Conservation (phyloP, 1,284 basidiomycete species). For the Pterulicium gracile region DNA sequence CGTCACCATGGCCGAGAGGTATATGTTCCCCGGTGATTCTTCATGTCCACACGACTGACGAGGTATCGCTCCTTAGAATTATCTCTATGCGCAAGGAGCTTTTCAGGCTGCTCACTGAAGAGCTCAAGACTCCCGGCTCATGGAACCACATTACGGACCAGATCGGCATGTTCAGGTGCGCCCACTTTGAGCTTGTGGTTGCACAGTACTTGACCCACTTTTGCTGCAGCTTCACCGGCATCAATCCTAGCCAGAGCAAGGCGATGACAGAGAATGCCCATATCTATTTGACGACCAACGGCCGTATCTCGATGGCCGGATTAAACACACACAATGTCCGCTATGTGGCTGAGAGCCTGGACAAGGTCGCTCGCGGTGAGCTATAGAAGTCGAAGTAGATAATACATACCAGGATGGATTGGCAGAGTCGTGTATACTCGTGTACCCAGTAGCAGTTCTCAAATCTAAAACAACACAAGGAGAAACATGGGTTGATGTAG, state of each 20-base stretch:
- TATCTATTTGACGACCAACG: slow-evolving; percentile 82
- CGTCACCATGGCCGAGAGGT: slow-evolving; percentile 78
- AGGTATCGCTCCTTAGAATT: slow-evolving; percentile 35
- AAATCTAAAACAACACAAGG: no score
- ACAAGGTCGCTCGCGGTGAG: slow-evolving; percentile 56
- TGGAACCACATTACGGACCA: slow-evolving; percentile 90
- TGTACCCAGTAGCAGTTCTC: no score
- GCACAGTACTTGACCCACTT: not conserved
- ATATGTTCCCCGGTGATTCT: not conserved
- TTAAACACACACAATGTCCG: slow-evolving; percentile 65
- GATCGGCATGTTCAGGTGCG: slow-evolving; percentile 89
- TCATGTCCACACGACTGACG: not conserved
- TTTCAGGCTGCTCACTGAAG: slow-evolving; percentile 66
- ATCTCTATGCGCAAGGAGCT: slow-evolving; percentile 85
- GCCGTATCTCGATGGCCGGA: slow-evolving; percentile 83
- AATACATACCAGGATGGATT: no score
- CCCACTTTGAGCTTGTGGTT: slow-evolving; percentile 7
- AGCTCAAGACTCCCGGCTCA: slow-evolving; percentile 82
- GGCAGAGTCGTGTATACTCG: no score
- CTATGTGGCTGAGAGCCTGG: slow-evolving; percentile 69
- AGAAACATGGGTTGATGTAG: no score
- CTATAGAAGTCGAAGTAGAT: slow-evolving; percentile 26
- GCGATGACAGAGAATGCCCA: slow-evolving; percentile 70
- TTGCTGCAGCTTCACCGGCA: slow-evolving; percentile 63
- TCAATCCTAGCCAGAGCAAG: slow-evolving; percentile 60